Conservation (phyloP, 2,329 filamentous ascomycete genomes). For the Harringtonia aguacate region DNA sequence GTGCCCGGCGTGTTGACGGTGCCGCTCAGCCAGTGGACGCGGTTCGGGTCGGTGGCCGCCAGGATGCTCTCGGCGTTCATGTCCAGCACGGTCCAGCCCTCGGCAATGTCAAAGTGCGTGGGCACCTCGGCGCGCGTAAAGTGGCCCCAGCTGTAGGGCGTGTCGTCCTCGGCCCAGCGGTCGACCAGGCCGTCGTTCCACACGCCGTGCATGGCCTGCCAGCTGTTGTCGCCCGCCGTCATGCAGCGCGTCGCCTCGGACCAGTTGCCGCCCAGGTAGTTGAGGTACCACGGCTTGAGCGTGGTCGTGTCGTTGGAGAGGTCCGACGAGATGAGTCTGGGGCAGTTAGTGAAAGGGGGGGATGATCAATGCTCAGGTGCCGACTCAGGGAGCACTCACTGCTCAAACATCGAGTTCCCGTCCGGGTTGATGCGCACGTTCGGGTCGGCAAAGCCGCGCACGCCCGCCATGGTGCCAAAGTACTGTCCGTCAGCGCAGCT, state of each 20-base stretch:
- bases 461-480: conserved; percentile 44
- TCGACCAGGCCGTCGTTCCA: conserved; percentile 40
- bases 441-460: conserved; percentile 44
- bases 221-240: conserved; percentile 38
- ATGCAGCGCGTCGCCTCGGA: conserved; percentile 43
- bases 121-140: conserved; percentile 40
- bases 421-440: conserved; percentile 38
- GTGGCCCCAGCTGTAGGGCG: conserved; percentile 41
- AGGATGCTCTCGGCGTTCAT: conserved; percentile 43
- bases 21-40: conserved; percentile 38
- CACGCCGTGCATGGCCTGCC: conserved; percentile 38
- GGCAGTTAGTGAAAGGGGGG: background rate
- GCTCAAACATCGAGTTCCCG: conserved; percentile 33
- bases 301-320: background rate
- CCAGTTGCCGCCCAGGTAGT: conserved; percentile 40
- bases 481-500: conserved; percentile 23
- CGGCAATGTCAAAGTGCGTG: conserved; percentile 42
- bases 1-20: conserved; percentile 38
- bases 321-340: background rate
- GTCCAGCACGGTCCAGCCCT: conserved; percentile 42
- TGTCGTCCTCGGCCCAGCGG: conserved; percentile 42
- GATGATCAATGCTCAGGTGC: background rate
- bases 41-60: conserved; percentile 40
- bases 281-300: conserved; percentile 43
- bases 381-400: too few species aligned